phyloP scores from a whole-genome alignment of 768 basidiomycete species.

The Cystobasidium ongulense region DNA sequence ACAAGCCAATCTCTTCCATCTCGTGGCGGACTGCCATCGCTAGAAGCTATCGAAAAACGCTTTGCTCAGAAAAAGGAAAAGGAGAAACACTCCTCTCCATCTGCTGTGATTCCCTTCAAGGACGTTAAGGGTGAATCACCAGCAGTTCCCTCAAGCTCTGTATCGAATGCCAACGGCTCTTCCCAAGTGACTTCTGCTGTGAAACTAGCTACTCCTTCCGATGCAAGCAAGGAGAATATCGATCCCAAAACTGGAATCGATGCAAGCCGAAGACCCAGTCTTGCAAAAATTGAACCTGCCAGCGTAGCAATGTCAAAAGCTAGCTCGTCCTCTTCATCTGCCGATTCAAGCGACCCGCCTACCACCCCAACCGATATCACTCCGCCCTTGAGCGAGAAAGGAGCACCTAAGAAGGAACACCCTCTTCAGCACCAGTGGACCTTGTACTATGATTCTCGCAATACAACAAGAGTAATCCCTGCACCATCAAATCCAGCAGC shows the following conservation, averaged over 20 bases:
- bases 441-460: constrained; percentile 75
- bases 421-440: constrained; percentile 83
- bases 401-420: constrained; percentile 46
- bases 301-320: neutral
- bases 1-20: constrained; percentile 10
- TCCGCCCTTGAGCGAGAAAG: neutral
- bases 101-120: neutral
- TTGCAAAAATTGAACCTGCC: neutral
- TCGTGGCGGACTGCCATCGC: neutral
- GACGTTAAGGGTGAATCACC: neutral
- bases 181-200: neutral
- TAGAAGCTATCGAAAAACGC: constrained; percentile 19
- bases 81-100: neutral
- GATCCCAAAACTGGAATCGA: neutral
- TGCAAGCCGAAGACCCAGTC: neutral
- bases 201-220: neutral
- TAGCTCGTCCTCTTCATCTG: neutral
- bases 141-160: too few species aligned
- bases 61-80: constrained; percentile 14
- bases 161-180: too few species aligned
- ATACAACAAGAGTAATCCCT: constrained; percentile 47
- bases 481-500: constrained; percentile 42
- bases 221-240: constrained; percentile 8
- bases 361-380: neutral
- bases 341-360: neutral